Percentiles rank a stretch among this genome's conserved stretches.
These are phyloP conservation scores for Hypoxylon cercidicola DNA, from an alignment of 495 filamentous ascomycete species.

Conservation along the genomic window DNA sequence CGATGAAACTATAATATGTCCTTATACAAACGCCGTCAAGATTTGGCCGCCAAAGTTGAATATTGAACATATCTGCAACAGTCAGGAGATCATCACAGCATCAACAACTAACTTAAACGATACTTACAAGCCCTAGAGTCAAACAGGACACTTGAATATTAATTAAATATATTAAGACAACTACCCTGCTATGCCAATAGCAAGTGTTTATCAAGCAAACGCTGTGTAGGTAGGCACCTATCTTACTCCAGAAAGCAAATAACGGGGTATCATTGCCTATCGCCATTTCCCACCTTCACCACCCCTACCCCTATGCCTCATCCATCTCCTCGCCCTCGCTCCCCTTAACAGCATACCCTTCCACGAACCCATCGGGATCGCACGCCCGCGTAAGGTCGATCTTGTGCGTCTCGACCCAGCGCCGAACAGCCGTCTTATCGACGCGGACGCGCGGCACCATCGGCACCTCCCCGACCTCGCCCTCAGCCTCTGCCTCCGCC, in stretches of 20 bases:
- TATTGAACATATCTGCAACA: no score
- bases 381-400: conserved; percentile 62
- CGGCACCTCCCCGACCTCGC: conserved; percentile 19
- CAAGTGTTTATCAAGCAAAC: no score
- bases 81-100: no score
- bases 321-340: conserved; percentile 45
- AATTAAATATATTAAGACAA: no score
- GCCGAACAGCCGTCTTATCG: conserved; percentile 63
- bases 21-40: no score
- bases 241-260: not conserved
- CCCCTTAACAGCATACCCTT: conserved; percentile 55
- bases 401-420: conserved; percentile 61
- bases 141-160: no score
- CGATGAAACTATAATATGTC: no score
- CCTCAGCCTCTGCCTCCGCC: conserved; percentile 25
- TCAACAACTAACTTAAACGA: no score
- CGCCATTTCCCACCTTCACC: not conserved
- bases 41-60: no score
- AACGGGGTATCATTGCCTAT: not conserved
- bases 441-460: conserved; percentile 56
- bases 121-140: no score
- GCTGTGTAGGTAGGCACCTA: not conserved
- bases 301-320: conserved; percentile 5
- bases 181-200: no score
- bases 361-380: conserved; percentile 66